Conservation (phyloP, 257 asterid genomes). For the Solanum arcanum region DNA sequence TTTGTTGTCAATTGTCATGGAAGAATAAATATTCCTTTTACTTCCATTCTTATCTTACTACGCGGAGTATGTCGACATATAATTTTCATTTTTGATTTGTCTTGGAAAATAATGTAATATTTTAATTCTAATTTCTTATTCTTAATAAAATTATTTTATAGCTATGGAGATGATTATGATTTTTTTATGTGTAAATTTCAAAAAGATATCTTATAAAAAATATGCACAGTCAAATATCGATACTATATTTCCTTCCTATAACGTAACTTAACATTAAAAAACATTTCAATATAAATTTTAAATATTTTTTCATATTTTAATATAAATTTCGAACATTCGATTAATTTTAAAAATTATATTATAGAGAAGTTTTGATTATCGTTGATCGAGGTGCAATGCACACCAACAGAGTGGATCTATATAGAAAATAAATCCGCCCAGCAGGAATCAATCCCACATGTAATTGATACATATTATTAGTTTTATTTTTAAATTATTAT, state of each 20-base stretch:
- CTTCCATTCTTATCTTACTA: not conserved
- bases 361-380: no score
- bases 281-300: rapidly evolving
- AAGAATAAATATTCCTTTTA: not conserved
- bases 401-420: not conserved
- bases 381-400: not conserved
- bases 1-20: not conserved
- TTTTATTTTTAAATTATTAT: no score
- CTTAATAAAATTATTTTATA: not conserved
- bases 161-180: not conserved
- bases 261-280: no score
- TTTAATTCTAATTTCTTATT: not conserved
- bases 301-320: rapidly evolving
- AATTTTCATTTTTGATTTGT: not conserved
- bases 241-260: no score
- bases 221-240: not conserved
- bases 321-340: rapidly evolving
- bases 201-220: not conserved
- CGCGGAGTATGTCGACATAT: not conserved
- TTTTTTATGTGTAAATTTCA: not conserved
- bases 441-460: not conserved
- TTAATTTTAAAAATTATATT: no score
- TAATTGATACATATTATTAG: no score
- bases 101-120: not conserved
- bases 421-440: not conserved